These are phyloP conservation scores for Thalassiosira ordinaria DNA, from an alignment of 352 stramenopile species.

Conservation along the genomic window DNA sequence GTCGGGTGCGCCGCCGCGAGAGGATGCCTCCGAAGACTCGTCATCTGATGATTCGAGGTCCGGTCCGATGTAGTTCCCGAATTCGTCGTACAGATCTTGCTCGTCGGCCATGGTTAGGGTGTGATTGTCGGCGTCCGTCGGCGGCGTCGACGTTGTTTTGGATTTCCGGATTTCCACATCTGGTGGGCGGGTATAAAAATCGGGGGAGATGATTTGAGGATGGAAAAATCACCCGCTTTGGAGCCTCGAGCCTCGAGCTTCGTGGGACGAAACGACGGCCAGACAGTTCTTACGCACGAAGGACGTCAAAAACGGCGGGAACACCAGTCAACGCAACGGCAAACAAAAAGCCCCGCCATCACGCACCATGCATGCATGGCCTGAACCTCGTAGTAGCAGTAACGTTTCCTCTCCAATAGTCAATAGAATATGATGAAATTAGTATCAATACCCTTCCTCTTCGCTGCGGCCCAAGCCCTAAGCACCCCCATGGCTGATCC, in stretches of 20 bases:
- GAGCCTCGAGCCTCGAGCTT: too few relatives aligned
- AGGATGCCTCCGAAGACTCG: slow-evolving; percentile 75
- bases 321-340: too few relatives aligned
- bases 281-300: not conserved
- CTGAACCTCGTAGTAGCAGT: too few relatives aligned
- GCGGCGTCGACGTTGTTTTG: too few relatives aligned
- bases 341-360: too few relatives aligned
- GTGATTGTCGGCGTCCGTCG: too few relatives aligned
- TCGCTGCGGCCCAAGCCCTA: slow-evolving; percentile 22
- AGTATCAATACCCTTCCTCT: slow-evolving; percentile 22
- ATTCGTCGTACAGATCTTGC: slow-evolving; percentile 99
- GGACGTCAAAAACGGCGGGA: not conserved
- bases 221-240: not conserved
- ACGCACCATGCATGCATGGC: too few relatives aligned
- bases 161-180: too few relatives aligned
- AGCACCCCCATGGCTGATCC: slow-evolving; percentile 42
- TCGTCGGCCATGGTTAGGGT: slow-evolving; percentile 58
- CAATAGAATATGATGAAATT: slow-evolving; percentile 17
- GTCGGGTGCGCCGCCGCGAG: slow-evolving; percentile 66
- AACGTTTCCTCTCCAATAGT: too few relatives aligned
- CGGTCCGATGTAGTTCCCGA: slow-evolving; percentile 99
- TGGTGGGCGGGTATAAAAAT: not conserved
- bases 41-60: slow-evolving; percentile 89
- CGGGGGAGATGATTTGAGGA: not conserved
- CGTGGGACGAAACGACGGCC: not conserved